These are phyloP conservation scores for Trametes gibbosa DNA, from an alignment of 768 basidiomycete species.

Conservation along the genomic window DNA sequence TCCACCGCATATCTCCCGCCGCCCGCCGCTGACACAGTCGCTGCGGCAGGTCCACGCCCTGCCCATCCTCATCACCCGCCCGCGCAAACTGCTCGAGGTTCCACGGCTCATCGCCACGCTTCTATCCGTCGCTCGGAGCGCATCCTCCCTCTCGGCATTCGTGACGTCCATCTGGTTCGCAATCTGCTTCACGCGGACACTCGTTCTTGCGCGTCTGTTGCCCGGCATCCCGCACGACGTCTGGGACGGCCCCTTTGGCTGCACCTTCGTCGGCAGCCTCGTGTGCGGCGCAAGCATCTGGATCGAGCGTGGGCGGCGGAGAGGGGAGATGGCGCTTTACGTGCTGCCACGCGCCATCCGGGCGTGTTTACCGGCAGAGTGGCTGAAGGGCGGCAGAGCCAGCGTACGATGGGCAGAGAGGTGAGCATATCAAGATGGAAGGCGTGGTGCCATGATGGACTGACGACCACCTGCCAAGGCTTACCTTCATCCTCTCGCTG, in stretches of 20 bases:
- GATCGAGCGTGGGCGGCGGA: conserved; percentile 67
- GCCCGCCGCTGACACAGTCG: background rate
- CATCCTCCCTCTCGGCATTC: conserved; percentile 71
- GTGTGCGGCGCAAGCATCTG: conserved; percentile 75
- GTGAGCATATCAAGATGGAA: conserved; percentile 36
- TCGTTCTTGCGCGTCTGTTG: conserved; percentile 59
- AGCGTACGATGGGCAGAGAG: conserved; percentile 49
- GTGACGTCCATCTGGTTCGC: conserved; percentile 67
- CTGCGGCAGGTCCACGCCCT: conserved; percentile 67
- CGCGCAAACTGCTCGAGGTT: conserved; percentile 47
- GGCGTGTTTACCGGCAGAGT: conserved; percentile 55
- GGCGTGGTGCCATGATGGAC: background rate
- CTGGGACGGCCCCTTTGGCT: conserved; percentile 76
- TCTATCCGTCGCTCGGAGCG: conserved; percentile 57
- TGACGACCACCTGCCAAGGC: conserved; percentile 33
- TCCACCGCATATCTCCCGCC: background rate
- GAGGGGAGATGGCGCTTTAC: conserved; percentile 80
- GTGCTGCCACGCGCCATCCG: conserved; percentile 71
- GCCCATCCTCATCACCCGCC: conserved; percentile 60
- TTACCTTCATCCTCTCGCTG: conserved; percentile 61
- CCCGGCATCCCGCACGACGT: conserved; percentile 71
- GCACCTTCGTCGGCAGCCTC: conserved; percentile 63
- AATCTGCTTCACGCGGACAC: conserved; percentile 68
- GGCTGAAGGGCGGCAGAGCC: conserved; percentile 44
- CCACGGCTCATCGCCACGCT: conserved; percentile 41